Evolutionary conservation across 805 yeast genomes (phyloP), one percentile per base, ranked within the genome.

Genomic region (Teunomyces kruisii): DNA sequence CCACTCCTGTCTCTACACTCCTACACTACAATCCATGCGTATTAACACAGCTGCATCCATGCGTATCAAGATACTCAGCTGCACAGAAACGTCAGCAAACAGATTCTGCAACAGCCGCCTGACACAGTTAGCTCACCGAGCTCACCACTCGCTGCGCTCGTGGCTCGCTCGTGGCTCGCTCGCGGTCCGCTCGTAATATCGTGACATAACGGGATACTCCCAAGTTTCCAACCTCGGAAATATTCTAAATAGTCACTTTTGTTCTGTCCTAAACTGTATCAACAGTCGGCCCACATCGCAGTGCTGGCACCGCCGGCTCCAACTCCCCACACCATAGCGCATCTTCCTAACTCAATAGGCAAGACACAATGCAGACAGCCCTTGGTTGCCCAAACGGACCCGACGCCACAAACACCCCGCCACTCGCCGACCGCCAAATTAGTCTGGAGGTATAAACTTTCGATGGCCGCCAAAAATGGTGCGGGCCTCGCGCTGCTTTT

Each of bases 171-270:
- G n/a, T n/a, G n/a, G n/a, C n/a, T n/a, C n/a, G n/a, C n/a, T 19
- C 6, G 22, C 6, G 22, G 22, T 19, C n/a, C n/a, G 22, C 6
- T 19, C 6, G 22, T 19, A 15, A 57, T 70, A 70, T 71, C 39
- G 70, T 70, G 75, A 63, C 58, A 57, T 69, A 68, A 71, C 76
- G 76, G 76, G 76, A 71, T 58, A 66, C 74, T 48, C 57, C 38
- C 53, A 52, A 59, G 70, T 68, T 56, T 59, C 62, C 30, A 50
- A 57, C 62, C 70, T 59, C 62, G 46, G 52, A 58, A 60, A 65
- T 62, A 67, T 71, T 55, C 76, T 71, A 59, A 57, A 54, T 67
- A 69, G 65, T 62, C 75, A 68, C 35, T 54, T 64, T 56, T 33
- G 49, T 13, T 67, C 74, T 70, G 65, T 61, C 75, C 74, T 61